Base-by-base conservation (phyloP, 805 yeast species). In the Teunomyces cretensis region DNA sequence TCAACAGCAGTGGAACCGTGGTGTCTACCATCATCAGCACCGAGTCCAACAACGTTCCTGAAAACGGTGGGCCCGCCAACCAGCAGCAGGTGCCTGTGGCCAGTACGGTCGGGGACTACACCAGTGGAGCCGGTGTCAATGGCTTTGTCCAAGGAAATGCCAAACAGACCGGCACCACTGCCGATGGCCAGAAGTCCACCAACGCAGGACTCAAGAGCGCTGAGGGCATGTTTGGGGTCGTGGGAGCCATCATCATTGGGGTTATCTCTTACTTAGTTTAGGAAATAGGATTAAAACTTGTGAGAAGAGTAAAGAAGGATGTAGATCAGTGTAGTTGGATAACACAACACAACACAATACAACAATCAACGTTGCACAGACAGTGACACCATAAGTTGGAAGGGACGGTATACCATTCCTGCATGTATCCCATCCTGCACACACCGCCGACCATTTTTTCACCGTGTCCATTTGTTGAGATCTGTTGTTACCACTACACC, bases 171-270 rank as follows among this genome's bases (percentile, higher is more conserved):
- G 26, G 38, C 15, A 39, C 47, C 2, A n/a, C 40, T 24, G 36
- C 33, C n/a, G n/a, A n/a, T n/a, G 28, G 22, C 15, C 15, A 30
- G 8, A 31, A 17, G 28, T 30, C 45, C 15, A 19, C 41, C 13
- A 35, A 35, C 27, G 17, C 41, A 12, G 44, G 41, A 8, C 9
- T 14, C 22, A 38, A 26, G 24, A 38, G 26, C 43, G n/a, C 43
- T 26, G 47, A 45, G 1, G 58, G 60, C 2, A 24, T 53, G 3
- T 30, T 53, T 30, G 65, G 63, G 9, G 22, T 60, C 2, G 31
- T 52, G 7, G 51, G 50, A 24, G 56, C 62, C 16, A 30, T 58
- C 33, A 48, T 44, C 26, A 48, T 57, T 14, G 67, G 65, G n/a
- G 41, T 51, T 22, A 33, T 55, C 36, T 55, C 60, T 14, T 49